These are phyloP conservation scores for Aspergillus intermedius DNA, from an alignment of 2,329 filamentous ascomycete genomes.

Conservation along the genomic window DNA sequence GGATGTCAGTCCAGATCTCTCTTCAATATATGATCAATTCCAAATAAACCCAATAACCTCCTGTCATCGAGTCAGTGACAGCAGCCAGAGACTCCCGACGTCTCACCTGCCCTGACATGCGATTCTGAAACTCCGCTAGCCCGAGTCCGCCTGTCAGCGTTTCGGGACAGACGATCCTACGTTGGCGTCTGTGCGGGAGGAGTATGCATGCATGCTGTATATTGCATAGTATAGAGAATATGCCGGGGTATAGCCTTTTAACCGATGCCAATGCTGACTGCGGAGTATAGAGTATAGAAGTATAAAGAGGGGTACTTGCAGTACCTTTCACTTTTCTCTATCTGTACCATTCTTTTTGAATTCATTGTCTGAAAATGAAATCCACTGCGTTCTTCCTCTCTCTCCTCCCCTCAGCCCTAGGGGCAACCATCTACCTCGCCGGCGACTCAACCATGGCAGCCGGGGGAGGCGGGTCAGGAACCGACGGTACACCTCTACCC, in stretches of 20 bases:
- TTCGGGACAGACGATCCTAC: no score
- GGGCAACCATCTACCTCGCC: constrained; percentile 24
- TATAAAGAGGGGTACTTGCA: no score
- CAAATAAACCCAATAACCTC: neutral
- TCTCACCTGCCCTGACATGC: neutral
- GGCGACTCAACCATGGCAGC: constrained; percentile 33
- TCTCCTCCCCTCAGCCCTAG: constrained; percentile 17
- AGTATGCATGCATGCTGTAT: no score
- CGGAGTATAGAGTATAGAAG: no score
- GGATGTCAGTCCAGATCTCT: no score
- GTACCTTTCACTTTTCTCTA: no score
- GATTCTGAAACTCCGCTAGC: neutral
- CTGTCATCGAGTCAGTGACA: neutral
- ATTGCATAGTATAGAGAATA: no score
- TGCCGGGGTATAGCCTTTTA: no score
- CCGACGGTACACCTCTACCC: constrained; percentile 13
- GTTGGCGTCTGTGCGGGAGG: no score
- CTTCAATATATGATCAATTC: no score
- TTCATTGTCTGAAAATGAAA: constrained; percentile 14
- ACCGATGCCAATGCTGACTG: no score
- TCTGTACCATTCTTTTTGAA: neutral
- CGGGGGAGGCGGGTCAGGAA: constrained; percentile 15
- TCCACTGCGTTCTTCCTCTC: constrained; percentile 11
- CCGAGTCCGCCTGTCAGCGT: neutral
- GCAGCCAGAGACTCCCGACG: neutral